Evolutionary conservation across 2,329 filamentous ascomycete genomes (phyloP).

Genomic region (Pseudonectria foliicola): DNA sequence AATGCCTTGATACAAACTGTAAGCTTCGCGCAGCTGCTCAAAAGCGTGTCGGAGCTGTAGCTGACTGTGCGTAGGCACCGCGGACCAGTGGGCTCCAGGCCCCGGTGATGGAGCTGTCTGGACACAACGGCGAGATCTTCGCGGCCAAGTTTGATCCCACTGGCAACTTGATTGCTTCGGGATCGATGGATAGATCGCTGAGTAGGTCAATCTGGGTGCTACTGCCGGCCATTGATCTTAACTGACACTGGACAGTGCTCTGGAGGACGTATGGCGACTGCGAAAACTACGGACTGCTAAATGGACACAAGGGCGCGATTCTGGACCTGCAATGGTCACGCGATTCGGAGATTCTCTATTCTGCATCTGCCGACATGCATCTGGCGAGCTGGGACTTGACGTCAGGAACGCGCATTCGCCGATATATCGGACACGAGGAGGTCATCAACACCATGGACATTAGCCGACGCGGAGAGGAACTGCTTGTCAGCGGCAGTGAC

Average conservation of each 20-base stretch:
- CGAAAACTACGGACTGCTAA: conserved; percentile 87
- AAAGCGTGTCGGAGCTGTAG: background rate
- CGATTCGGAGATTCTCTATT: conserved; percentile 84
- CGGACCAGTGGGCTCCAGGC: conserved; percentile 79
- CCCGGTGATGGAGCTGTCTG: conserved; percentile 88
- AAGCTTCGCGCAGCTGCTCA: conserved; percentile 15
- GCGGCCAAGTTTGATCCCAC: conserved; percentile 83
- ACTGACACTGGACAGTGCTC: conserved; percentile 53
- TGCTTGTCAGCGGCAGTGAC: conserved; percentile 85
- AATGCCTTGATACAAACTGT: conserved; percentile 46
- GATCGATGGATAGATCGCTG: conserved; percentile 90
- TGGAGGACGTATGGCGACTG: conserved; percentile 92
- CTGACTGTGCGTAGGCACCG: conserved; percentile 49
- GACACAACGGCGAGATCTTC: conserved; percentile 81
- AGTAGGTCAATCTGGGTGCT: conserved; percentile 42
- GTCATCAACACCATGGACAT: conserved; percentile 90
- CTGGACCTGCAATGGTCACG: conserved; percentile 95
- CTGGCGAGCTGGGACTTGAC: conserved; percentile 93
- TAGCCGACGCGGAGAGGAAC: conserved; percentile 81
- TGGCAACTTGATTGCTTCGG: conserved; percentile 84
- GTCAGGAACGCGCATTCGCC: conserved; percentile 82
- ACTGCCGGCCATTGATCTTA: background rate
- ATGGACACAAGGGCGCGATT: conserved; percentile 83
- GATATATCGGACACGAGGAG: conserved; percentile 89
- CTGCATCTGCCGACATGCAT: conserved; percentile 88